These are phyloP conservation scores for Periconia sp. DNA, from an alignment of 2,329 filamentous ascomycete species.

Conservation along the genomic window DNA sequence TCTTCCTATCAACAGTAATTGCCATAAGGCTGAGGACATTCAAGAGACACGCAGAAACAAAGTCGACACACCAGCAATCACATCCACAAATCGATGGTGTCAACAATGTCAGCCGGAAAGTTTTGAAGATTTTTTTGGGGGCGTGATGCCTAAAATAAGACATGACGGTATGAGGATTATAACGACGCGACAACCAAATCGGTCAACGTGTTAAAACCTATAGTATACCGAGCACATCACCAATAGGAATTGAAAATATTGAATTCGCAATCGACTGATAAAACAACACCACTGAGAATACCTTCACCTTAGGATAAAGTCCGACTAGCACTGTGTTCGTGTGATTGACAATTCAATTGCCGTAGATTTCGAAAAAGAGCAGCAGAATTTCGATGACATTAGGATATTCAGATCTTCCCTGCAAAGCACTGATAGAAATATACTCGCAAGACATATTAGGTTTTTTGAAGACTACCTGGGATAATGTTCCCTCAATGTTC, in stretches of 20 bases:
- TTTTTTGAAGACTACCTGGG: neutral
- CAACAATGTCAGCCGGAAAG: too few relatives aligned
- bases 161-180: neutral
- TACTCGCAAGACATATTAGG: neutral
- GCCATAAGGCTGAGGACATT: too few relatives aligned
- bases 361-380: neutral
- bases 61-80: neutral
- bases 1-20: neutral
- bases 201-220: conserved; percentile 3
- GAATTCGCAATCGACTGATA: too few relatives aligned
- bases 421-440: neutral
- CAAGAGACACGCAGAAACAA: neutral
- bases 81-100: conserved; percentile 2
- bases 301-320: neutral
- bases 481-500: neutral
- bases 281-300: too few relatives aligned
- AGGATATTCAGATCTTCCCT: neutral
- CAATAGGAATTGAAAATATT: neutral
- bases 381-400: neutral
- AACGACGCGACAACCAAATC: conserved; percentile 1
- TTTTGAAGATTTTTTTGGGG: too few relatives aligned
- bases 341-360: neutral
- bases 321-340: neutral
- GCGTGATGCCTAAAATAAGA: neutral
- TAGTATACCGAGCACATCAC: conserved; percentile 3